Conservation (phyloP, 1,284 basidiomycete species). For the Sutorius eximius region DNA sequence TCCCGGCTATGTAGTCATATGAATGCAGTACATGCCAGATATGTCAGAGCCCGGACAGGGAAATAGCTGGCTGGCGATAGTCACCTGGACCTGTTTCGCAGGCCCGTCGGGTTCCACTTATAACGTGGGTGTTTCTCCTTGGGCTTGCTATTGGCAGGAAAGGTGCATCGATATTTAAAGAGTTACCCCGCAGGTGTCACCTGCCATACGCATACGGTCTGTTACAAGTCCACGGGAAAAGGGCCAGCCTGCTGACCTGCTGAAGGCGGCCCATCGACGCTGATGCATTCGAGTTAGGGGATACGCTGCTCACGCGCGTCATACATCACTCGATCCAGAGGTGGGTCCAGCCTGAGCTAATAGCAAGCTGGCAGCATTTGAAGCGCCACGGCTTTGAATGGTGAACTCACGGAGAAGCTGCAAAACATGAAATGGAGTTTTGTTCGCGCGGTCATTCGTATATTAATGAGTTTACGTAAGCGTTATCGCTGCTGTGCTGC, state of each 20-base stretch:
- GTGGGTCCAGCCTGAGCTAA: too few species aligned
- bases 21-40: background rate
- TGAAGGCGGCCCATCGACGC: background rate
- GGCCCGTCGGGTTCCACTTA: background rate
- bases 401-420: too few species aligned
- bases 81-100: constrained; percentile 1
- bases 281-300: too few species aligned
- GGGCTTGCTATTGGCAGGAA: background rate
- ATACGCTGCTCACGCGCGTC: too few species aligned
- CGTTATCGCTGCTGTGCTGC: too few species aligned
- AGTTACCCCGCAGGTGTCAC: background rate
- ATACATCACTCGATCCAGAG: background rate
- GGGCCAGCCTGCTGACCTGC: background rate
- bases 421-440: too few species aligned
- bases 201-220: background rate
- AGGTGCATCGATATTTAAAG: background rate
- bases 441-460: too few species aligned
- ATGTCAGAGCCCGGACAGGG: background rate
- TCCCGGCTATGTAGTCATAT: background rate
- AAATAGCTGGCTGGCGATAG: background rate
- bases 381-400: too few species aligned
- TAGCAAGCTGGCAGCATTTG: too few species aligned
- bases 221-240: background rate
- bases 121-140: background rate
- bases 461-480: too few species aligned